Percentiles rank a stretch among this genome's conserved stretches.
These are phyloP conservation scores for Rhytidhysteron rufulum DNA, from an alignment of 2,329 filamentous ascomycete species.

Conservation along the genomic window DNA sequence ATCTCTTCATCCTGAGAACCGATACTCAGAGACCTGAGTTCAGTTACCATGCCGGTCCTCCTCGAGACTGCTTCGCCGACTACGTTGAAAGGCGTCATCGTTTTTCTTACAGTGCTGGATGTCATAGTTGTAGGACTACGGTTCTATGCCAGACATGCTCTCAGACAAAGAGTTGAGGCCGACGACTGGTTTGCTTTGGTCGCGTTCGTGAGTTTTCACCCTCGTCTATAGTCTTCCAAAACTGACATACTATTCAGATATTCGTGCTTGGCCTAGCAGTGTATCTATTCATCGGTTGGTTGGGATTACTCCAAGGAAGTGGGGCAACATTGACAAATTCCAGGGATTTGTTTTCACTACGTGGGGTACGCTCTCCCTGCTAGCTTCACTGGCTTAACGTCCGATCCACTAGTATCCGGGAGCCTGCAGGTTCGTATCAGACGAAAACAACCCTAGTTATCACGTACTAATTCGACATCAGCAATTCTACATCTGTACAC, in stretches of 20 bases:
- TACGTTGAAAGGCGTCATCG: neutral
- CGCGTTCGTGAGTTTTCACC: neutral
- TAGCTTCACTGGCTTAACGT: conserved; percentile 1
- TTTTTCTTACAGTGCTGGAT: neutral
- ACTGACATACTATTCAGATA: no score
- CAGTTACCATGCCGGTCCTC: neutral
- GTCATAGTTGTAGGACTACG: neutral
- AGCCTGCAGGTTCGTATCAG: neutral
- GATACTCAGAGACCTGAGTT: no score
- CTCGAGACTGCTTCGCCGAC: neutral
- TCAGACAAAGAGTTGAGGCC: neutral
- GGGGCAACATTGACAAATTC: neutral
- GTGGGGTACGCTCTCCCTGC: conserved; percentile 3
- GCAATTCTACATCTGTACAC: conserved; percentile 4
- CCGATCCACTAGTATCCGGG: neutral
- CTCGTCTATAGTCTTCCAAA: no score
- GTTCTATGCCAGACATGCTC: neutral
- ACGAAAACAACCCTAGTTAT: neutral
- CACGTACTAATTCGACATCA: neutral
- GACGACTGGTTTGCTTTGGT: neutral
- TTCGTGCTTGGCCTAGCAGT: conserved; percentile 3
- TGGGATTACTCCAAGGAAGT: neutral
- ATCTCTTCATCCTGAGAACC: no score
- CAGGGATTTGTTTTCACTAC: conserved; percentile 2
- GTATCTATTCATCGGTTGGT: conserved; percentile 2